Evolutionary conservation across 257 asterid genomes (phyloP), one percentile per base, ranked within the genome.

Genomic region (Solanum sparsipilum): DNA sequence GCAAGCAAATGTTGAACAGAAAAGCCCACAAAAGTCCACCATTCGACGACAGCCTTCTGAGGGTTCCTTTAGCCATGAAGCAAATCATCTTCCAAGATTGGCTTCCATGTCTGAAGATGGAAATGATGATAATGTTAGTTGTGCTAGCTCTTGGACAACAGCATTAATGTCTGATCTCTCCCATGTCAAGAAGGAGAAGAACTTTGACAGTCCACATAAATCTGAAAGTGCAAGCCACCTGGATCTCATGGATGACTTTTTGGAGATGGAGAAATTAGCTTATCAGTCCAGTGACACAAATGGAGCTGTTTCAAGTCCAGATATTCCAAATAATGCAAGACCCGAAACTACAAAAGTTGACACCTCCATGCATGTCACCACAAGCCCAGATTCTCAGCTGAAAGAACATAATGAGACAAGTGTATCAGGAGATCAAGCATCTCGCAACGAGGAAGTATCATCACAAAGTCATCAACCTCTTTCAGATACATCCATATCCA

Each of bases 251-350:
- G 99, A 97, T 90, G 99, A 97, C 89, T 97, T 97, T 90, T 90
- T 96, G 91, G 99, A 97, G 93, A 97, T 97, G 99, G 99, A 97
- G 93, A 97, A 96, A 91, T 91, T 97, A 85, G 99, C 99, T 27
- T 84, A 89, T 89, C 91, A 86, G 36, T 89, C 98, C 60, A 91
- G 92, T 88, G 94, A 87, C 88, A 88, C 95, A 29, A 91, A 90
- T 87, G 93, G 89, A 87, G 88, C 89, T 35, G 92, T 89, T 85
- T 87, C 94, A 38, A 73, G 86, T 76, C 60, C 92, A 78, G 91
- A 88, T 13, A 16, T 81, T 71, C 89, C 94, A 84, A 90, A 90
- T 85, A 88, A 87, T 85, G 84, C 84, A 29, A 91, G 88, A 63
- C 78, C 93, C 68, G 94, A 91, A 70, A 84, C 65, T 87, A 88